Base-by-base conservation (phyloP, 305 asterid species). In the Fraxinus angustifolia region DNA sequence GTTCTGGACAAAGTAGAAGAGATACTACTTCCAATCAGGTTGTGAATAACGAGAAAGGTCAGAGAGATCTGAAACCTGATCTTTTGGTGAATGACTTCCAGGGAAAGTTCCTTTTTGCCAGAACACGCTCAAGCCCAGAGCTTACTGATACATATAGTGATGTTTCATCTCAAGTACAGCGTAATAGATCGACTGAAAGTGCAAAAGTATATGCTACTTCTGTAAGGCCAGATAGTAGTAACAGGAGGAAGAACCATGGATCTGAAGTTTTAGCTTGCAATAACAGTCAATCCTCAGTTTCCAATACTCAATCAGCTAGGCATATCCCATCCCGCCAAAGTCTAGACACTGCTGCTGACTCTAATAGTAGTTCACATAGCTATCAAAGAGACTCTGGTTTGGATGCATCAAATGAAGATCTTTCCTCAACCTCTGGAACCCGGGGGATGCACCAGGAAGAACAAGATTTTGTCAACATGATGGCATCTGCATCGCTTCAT, bases 71-170 rank as follows among this genome's bases (percentile, higher is more conserved):
- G 73, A 92, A 89, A 82, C 87, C 92, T 75, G 93, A 90, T 85
- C 88, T 84, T 82, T 85, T 86, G 88, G 87, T 84, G 68, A 89
- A 84, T 86, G 97, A 92, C 70, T 86, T 80, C 45, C 93, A 90
- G 78, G 94, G 95, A 33, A 86, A 91, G 79, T 90, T 87, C 85
- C 87, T 87, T 42, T 91, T 93, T 88, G 98, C 96, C 67, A 91
- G 98, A 84, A 96, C 99, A 21, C 92, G 79, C 75, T 96, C 98
- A 76, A 96, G 99, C 82, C 98, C 99, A 36, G 97, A 96, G 87
- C 93, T 96, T 79, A 94, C 97, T 77, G 97, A 94, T 84, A 83
- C 91, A 48, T 95, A 82, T 88, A 86, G 85, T 65, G 91, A 89
- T 58, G 80, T 84, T 36, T 84, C 90, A 78, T 58, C 68, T 58